Base-by-base conservation (phyloP, 2,329 filamentous ascomycete genomes). In the Penicillium sp. region DNA sequence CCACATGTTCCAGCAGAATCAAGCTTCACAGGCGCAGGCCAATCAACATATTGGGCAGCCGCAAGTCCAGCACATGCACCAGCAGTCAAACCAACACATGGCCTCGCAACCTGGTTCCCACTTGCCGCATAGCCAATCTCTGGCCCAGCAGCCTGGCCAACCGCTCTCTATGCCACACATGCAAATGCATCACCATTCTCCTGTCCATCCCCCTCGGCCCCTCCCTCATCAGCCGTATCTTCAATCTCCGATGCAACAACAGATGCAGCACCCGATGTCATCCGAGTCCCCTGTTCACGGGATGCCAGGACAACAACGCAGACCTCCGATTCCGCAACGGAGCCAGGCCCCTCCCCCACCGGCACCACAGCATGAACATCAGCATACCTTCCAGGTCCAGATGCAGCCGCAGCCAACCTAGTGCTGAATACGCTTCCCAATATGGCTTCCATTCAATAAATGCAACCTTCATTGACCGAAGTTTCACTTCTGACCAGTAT, bases 371-470 rank as follows among this genome's bases (percentile, higher is more conserved):
- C 63, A 68, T 56, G 64, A 67, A 40, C 62, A 66, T 27, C 66
- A 67, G 38, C 68, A 69, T 49, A 67, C 64, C 19, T 67, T 67
- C 58, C 65, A 67, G 35, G 56, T 67, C 29, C 62, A 67, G 50
- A 57, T 67, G 23, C 65, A 64, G 23, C 64, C 64, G 5, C 65
- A 67, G 35, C 60, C 65, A 19, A 67, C 61, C 38, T 67, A 57
- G 35, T 27, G 41, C 33, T 42, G 17, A 19, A 23, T 23, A 8
- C 33, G 19, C 17, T 27, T 23, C n/a, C 2, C 17, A 27, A 47
- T 31, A 19, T 23, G n/a, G 3, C 6, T 48, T 21, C 17, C 29
- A 33, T 47, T 2, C 29, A 23, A 23, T 48, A 21, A 35, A n/a
- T 45, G 50, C 50, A 43, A 33, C 10, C 33, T 33, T 10, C 23